Evolutionary conservation across 352 stramenopile genomes (phyloP).

Genomic region (Phytophthora gonapodyides): DNA sequence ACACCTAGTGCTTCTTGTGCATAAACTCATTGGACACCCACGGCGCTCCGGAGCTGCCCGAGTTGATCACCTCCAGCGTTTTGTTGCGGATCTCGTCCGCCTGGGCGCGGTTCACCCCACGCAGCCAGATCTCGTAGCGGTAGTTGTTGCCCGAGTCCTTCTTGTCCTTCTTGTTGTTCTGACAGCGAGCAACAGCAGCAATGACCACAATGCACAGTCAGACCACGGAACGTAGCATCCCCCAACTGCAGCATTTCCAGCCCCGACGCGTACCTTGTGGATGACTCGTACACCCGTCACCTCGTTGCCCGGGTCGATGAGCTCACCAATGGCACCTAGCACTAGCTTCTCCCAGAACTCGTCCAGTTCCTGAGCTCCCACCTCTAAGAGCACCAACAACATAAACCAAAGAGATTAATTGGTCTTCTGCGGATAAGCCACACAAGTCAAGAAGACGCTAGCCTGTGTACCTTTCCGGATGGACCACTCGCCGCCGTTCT

Average conservation of each 20-base stretch:
- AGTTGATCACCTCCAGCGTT: constrained; percentile 75
- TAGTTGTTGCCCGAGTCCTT: constrained; percentile 85
- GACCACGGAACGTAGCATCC: not conserved
- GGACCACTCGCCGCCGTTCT: constrained; percentile 87
- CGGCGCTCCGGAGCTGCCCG: constrained; percentile 43
- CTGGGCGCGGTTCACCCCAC: constrained; percentile 54
- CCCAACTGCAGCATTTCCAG: not conserved
- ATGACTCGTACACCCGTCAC: constrained; percentile 92
- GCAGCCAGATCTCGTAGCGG: constrained; percentile 87
- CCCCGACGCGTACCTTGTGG: constrained; percentile 71
- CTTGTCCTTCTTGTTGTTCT: constrained; percentile 91
- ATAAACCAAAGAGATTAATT: constrained; percentile 7
- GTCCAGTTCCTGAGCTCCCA: constrained; percentile 77
- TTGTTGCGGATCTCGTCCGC: constrained; percentile 79
- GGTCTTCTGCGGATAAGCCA: not conserved
- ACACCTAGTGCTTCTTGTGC: constrained; percentile 84
- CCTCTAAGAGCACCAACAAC: constrained; percentile 42
- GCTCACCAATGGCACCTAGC: constrained; percentile 89
- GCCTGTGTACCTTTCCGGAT: constrained; percentile 65
- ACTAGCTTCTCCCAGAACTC: constrained; percentile 91
- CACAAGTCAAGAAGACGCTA: not conserved
- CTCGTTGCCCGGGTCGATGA: constrained; percentile 85
- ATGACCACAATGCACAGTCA: not conserved
- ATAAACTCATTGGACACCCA: constrained; percentile 71
- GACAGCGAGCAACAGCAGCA: constrained; percentile 1